Conservation (phyloP, 352 stramenopile genomes). For the Phytophthora europaea region DNA sequence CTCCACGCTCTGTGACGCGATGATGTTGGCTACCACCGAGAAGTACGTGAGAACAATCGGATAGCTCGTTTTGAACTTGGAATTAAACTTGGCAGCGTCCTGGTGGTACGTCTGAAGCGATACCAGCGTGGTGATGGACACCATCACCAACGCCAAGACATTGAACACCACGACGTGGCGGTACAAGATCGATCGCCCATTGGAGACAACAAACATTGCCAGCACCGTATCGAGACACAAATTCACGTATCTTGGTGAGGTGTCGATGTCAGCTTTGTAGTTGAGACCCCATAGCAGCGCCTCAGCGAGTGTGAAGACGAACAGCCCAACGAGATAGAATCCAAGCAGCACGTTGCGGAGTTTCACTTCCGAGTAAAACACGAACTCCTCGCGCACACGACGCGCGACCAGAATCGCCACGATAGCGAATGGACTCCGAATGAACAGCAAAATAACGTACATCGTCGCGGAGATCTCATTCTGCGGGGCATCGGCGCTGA, state of each 20-base stretch:
- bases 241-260: conserved; percentile 77
- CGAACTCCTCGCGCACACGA: conserved; percentile 55
- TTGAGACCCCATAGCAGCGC: conserved; percentile 69
- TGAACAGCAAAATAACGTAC: conserved; percentile 55
- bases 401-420: conserved; percentile 52
- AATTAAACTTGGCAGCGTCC: conserved; percentile 66
- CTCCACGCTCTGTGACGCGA: conserved; percentile 83
- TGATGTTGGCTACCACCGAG: conserved; percentile 81
- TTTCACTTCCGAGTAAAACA: conserved; percentile 67
- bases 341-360: conserved; percentile 72
- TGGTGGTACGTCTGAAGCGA: conserved; percentile 64
- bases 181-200: conserved; percentile 81
- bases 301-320: conserved; percentile 59
- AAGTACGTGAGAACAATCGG: conserved; percentile 84
- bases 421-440: conserved; percentile 34
- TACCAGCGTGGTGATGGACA: conserved; percentile 53
- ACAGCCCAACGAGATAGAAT: conserved; percentile 68
- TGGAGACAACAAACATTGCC: conserved; percentile 88
- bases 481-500: conserved; percentile 28
- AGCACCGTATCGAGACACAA: conserved; percentile 84
- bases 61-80: conserved; percentile 85
- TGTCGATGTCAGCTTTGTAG: conserved; percentile 66
- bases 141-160: conserved; percentile 57
- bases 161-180: conserved; percentile 79
- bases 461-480: conserved; percentile 31